These are phyloP conservation scores for Bruguiera hainesii DNA, from an alignment of 441 rosid genomes.

Conservation along the genomic window DNA sequence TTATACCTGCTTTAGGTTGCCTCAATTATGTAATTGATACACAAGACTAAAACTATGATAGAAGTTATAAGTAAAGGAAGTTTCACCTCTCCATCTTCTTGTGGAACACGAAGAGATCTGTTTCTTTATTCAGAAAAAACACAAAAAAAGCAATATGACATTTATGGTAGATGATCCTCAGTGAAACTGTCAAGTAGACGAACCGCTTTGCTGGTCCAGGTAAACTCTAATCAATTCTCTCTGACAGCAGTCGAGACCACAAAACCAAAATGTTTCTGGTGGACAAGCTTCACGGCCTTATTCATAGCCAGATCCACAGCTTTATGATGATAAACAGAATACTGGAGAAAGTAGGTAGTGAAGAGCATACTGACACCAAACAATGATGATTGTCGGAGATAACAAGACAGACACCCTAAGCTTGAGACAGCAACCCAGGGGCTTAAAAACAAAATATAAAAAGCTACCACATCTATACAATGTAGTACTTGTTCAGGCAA, in stretches of 20 bases:
- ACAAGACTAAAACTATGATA: neutral
- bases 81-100: constrained; percentile 80
- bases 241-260: constrained; percentile 18
- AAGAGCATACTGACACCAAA: constrained; percentile 42
- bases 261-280: constrained; percentile 34
- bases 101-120: constrained; percentile 32
- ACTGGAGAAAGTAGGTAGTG: constrained; percentile 21
- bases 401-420: constrained; percentile 31
- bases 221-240: constrained; percentile 38
- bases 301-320: constrained; percentile 41
- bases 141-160: constrained; percentile 35
- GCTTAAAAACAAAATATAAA: constrained; percentile 27
- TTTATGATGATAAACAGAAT: constrained; percentile 27
- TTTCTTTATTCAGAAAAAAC: constrained; percentile 46
- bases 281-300: constrained; percentile 49
- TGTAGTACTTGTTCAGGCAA: constrained; percentile 28
- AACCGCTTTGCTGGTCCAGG: constrained; percentile 31
- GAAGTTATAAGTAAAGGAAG: neutral
- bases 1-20: constrained; percentile 51
- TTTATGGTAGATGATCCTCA: constrained; percentile 31
- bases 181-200: constrained; percentile 31
- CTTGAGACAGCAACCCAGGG: constrained; percentile 38
- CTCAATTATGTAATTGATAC: constrained; percentile 14
- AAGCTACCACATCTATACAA: constrained; percentile 41
- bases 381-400: constrained; percentile 26